Conservation (phyloP, 371 early-diverging fungal species). For the Mortierella sp. region DNA sequence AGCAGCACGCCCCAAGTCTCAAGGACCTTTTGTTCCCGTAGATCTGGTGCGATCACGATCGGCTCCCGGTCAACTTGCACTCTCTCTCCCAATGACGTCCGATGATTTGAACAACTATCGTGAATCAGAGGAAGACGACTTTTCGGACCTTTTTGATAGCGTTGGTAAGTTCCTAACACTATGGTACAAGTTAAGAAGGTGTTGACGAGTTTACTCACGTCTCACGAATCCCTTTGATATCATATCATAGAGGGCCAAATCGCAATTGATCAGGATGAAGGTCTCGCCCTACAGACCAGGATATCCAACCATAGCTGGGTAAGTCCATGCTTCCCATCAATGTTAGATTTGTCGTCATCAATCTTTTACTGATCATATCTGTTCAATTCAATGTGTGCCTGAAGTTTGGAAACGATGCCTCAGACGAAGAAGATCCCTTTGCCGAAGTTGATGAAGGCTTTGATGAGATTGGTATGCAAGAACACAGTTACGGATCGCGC, state of each 20-base stretch:
- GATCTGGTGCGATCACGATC: conserved; percentile 40
- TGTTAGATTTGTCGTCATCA: background rate
- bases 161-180: conserved; percentile 8
- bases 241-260: conserved; percentile 12
- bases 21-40: conserved; percentile 18
- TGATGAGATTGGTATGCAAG: conserved; percentile 52
- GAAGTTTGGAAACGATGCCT: conserved; percentile 53
- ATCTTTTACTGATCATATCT: background rate
- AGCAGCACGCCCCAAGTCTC: conserved; percentile 10
- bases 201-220: background rate
- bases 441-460: conserved; percentile 59
- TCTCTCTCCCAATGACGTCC: background rate
- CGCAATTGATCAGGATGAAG: conserved; percentile 33
- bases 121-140: conserved; percentile 53
- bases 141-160: conserved; percentile 45
- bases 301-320: conserved; percentile 52
- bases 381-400: background rate
- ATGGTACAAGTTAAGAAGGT: too few relatives aligned
- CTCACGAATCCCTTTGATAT: background rate
- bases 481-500: too few relatives aligned
- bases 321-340: background rate
- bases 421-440: conserved; percentile 65
- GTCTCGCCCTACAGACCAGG: conserved; percentile 34
- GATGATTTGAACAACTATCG: conserved; percentile 51
- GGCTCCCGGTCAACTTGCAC: conserved; percentile 32